A percentile compares a stretch with the other conserved stretches of the same genome.
phyloP scores from a whole-genome alignment of 169 alveolate species.

The Perkinsus marinus region DNA sequence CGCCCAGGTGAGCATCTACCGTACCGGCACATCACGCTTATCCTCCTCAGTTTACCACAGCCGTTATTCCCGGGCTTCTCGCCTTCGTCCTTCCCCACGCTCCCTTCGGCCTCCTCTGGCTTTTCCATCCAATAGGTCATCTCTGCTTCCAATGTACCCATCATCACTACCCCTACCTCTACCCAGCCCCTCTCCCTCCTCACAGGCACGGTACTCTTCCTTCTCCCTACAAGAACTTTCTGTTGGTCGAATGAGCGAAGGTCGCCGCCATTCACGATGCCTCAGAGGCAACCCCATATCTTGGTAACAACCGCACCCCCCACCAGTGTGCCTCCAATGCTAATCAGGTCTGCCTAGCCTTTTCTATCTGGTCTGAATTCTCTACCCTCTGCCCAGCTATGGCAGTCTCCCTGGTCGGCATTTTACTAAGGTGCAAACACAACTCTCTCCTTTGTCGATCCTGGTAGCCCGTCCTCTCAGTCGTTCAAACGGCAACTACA shows the following conservation, averaged over 20 bases:
- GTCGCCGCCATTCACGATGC: neutral
- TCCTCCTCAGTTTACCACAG: neutral
- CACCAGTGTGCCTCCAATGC: neutral
- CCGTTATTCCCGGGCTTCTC: neutral
- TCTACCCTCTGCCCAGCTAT: neutral
- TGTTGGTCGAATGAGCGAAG: neutral
- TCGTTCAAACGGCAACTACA: neutral
- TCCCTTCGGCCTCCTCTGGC: neutral
- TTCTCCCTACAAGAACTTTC: neutral
- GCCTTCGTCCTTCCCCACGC: neutral
- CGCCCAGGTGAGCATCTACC: neutral
- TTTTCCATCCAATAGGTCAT: neutral
- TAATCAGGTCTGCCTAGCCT: neutral
- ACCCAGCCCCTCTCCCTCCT: neutral
- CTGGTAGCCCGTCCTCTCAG: neutral
- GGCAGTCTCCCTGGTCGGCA: neutral
- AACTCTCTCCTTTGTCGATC: neutral
- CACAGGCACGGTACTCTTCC: neutral
- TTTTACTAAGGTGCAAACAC: neutral
- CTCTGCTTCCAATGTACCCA: neutral
- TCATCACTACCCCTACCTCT: neutral
- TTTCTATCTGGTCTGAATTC: neutral
- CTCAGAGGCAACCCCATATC: neutral
- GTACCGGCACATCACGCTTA: neutral
- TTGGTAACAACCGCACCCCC: neutral